Evolutionary conservation across 1,139 yeast genomes (phyloP).

Genomic region (Debaryomycetaceae sp.): DNA sequence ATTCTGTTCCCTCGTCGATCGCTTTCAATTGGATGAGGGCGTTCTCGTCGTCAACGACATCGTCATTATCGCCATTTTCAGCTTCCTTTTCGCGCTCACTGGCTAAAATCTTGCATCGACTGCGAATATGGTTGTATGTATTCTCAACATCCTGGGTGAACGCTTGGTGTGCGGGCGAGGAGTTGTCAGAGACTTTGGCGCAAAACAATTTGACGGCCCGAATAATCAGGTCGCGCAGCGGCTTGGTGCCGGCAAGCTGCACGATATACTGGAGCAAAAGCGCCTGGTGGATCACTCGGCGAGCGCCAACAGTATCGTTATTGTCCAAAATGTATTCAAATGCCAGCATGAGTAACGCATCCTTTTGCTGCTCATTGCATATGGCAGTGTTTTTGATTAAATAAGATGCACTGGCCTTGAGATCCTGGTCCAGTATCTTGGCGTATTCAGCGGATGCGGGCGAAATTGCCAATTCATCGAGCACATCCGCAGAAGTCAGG

Average conservation of each 20-base stretch:
- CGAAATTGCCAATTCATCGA: slow-evolving; percentile 24
- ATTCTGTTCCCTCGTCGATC: slow-evolving; percentile 72
- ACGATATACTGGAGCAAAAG: slow-evolving; percentile 68
- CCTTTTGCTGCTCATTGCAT: slow-evolving; percentile 77
- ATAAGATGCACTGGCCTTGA: slow-evolving; percentile 38
- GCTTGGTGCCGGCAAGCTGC: slow-evolving; percentile 40
- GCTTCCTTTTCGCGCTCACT: slow-evolving; percentile 27
- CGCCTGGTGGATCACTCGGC: slow-evolving; percentile 67
- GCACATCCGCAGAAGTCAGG: slow-evolving; percentile 11
- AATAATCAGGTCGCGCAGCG: slow-evolving; percentile 23
- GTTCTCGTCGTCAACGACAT: slow-evolving; percentile 38
- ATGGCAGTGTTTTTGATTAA: slow-evolving; percentile 55
- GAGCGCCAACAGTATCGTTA: slow-evolving; percentile 34
- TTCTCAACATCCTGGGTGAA: slow-evolving; percentile 64
- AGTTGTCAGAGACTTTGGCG: slow-evolving; percentile 42
- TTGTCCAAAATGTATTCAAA: slow-evolving; percentile 72
- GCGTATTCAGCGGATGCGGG: slow-evolving; percentile 64
- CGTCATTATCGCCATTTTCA: slow-evolving; percentile 13
- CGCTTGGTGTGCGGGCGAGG: slow-evolving; percentile 53
- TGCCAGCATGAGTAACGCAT: slow-evolving; percentile 86
- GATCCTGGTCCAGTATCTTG: slow-evolving; percentile 38
- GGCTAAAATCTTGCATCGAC: slow-evolving; percentile 59
- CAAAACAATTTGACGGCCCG: slow-evolving; percentile 62
- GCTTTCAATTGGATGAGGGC: slow-evolving; percentile 82
- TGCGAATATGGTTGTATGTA: slow-evolving; percentile 61